Evolutionary conservation across 257 asterid genomes (phyloP), one percentile per base, ranked within the genome.

Genomic region (Marsdenia floribunda): DNA sequence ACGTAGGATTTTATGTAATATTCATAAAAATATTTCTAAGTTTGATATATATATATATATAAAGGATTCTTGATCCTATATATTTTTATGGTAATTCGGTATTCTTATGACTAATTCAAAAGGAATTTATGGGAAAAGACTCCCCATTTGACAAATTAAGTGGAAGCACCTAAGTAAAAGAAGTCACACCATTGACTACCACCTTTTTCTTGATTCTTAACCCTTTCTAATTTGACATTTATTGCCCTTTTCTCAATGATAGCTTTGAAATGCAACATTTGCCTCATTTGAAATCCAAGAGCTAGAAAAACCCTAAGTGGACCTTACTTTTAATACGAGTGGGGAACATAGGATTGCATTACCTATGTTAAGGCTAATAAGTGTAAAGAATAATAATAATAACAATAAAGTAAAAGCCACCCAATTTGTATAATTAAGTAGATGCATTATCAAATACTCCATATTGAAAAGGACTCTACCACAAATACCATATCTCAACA

Each of bases 281-380:
- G 35, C 33, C 24, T 58, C 35, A n/a, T 58, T 2, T n/a, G 19
- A 58, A n/a, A n/a, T 3, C 6, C 40, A 44, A 44, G 49, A 44
- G 49, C 49, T 44, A n/a, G 37, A 22, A 55, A 71, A 14, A 71
- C 12, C 55, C 18, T 8, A 59, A 64, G 12, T 70, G 55, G 69
- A 55, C 19, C 13, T 57, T 66, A 38, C 37, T 38, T 68, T 68
- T 76, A 66, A 38, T 18, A 66, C 1, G 66, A 60, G 80, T 76
- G 80, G 80, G 67, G 69, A 60, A 47, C 72, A 76, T 21, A 70
- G 74, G 44, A 76, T 29, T 59, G 72, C 66, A 60, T 70, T 70
- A 70, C 49, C 3, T 50, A 49, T 35, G 19, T 50, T 46, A 70
- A 46, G 75, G 71, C 71, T 47, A 60, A 76, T 50, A 66, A 35